Base-by-base conservation (phyloP, 352 stramenopile species). In the Pythium pyrilobum region DNA sequence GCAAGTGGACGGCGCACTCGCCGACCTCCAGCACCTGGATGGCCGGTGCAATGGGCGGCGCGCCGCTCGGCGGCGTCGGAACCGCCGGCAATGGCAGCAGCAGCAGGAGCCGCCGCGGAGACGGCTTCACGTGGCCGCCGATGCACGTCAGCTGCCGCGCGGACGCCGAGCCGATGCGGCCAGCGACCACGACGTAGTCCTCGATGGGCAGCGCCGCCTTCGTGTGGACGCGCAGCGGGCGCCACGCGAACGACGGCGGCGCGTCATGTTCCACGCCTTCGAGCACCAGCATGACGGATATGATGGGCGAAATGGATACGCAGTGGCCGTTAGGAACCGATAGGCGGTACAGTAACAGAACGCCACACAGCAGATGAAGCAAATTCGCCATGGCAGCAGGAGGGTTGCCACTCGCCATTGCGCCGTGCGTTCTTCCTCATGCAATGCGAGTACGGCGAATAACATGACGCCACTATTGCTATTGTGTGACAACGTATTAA, bases 181-280 rank as follows among this genome's bases (percentile, higher is more conserved):
- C 81, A 24, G 67, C 69, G 37, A 89, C 62, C 27, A 89, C 74
- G 4, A 77, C 34, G 33, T 75, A 62, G 28, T 89, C 74, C 23
- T 87, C 76, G 31, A 87, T 72, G 0, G 76, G 77, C 42, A 91
- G 40, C 24, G 74, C 42, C 10, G 51, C 24, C 66, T 88, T 89
- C 23, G 54, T 61, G 12, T 56, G 29, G 11, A 62, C 9, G 5
- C 21, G 43, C 13, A 56, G 51, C 38, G 51, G 31, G 21, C 15
- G 43, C 64, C 54, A 81, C 15, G 27, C 25, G 23, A 24, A 34
- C 10, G 36, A 45, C 39, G 39, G 39, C 5, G n/a, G 10, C 8
- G 39, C 8, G 9, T 29, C 39, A 4, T 28, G 12, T 13, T 20
- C 15, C 24, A 24, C 27, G 16, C 28, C 42, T 28, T 9, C 13